Evolutionary conservation across 1,139 yeast genomes (phyloP).

Genomic region (Debaryomycetaceae sp.): DNA sequence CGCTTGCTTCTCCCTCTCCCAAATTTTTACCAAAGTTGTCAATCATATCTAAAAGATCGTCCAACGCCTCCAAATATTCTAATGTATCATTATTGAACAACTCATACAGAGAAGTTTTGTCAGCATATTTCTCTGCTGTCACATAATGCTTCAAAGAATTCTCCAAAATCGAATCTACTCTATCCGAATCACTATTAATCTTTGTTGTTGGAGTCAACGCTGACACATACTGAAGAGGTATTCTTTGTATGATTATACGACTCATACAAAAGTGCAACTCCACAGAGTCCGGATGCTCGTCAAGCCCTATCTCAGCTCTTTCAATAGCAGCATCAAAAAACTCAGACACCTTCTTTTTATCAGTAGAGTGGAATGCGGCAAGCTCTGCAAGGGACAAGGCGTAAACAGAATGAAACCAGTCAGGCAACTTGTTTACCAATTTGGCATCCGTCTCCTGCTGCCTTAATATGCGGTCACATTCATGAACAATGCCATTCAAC

Average conservation of each 20-base stretch:
- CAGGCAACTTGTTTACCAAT: slow-evolving; percentile 37
- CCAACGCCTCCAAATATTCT: slow-evolving; percentile 52
- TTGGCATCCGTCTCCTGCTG: slow-evolving; percentile 26
- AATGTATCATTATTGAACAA: slow-evolving; percentile 39
- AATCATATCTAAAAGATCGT: slow-evolving; percentile 62
- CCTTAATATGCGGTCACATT: slow-evolving; percentile 79
- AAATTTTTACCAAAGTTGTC: slow-evolving; percentile 59
- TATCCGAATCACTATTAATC: slow-evolving; percentile 23
- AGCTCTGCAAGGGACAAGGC: slow-evolving; percentile 70
- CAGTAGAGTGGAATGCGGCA: slow-evolving; percentile 50
- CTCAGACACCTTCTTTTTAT: slow-evolving; percentile 41
- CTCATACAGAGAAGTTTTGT: slow-evolving; percentile 18
- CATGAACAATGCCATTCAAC: slow-evolving; percentile 84
- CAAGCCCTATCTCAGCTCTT: slow-evolving; percentile 60
- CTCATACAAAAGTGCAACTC: slow-evolving; percentile 53
- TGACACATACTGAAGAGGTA: slow-evolving; percentile 56
- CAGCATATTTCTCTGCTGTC: slow-evolving; percentile 37
- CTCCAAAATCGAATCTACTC: slow-evolving; percentile 35
- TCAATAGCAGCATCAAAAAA: slow-evolving; percentile 71
- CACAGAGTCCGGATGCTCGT: slow-evolving; percentile 39
- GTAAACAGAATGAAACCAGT: slow-evolving; percentile 68
- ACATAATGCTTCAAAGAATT: slow-evolving; percentile 43
- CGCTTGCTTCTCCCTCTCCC: slow-evolving; percentile 38
- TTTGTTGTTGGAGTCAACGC: slow-evolving; percentile 39
- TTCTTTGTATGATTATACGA: slow-evolving; percentile 52